Base-by-base conservation (phyloP, 2,329 filamentous ascomycete species). In the Colletotrichum horii region DNA sequence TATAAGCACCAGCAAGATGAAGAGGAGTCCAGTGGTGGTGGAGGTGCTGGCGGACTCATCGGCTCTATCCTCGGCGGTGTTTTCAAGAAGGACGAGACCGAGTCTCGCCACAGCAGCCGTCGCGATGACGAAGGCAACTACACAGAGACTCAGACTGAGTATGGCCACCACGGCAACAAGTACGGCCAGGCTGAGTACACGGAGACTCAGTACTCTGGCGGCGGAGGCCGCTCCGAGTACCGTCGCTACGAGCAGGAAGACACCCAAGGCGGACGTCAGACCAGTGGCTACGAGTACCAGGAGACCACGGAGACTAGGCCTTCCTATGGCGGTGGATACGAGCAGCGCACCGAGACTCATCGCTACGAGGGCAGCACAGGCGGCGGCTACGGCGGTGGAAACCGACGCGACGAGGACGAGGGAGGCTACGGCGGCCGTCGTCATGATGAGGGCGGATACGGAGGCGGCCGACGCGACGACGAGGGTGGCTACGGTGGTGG, bases 31-130 rank as follows among this genome's bases (percentile, higher is more conserved):
- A 92, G 92, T 64, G 92, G 93, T 66, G 91, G 92, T 64, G 92
- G 93, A 66, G 91, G 91, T 14, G 82, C 95, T 2, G 93, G 94
- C 34, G 93, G 93, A 28, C 85, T 98, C 58, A 87, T 98, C 15
- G 93, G 93, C 43, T 91, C 91, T 52, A 85, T 96, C 19, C 89
- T 97, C 11, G 91, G 92, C 14, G 89, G 90, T 15, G 89, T 89
- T 16, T 90, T 94, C 68, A 87, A 88, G 66, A 86, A 87, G 43
- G 85, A 90, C 38, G 87, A 92, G 61, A 91, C 88, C 72, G 88
- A 91, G 80, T 87, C 85, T 64, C 90, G 89, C 78, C 86, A 87
- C 70, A 87, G 87, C 78, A 85, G 89, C 74, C 87, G 88, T 38
- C 89, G 91, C 58, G 88, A 89, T 52, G 84, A 90, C 8, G 90